phyloP scores from a whole-genome alignment of 2,329 filamentous ascomycete genomes.

The Nemania sp. region DNA sequence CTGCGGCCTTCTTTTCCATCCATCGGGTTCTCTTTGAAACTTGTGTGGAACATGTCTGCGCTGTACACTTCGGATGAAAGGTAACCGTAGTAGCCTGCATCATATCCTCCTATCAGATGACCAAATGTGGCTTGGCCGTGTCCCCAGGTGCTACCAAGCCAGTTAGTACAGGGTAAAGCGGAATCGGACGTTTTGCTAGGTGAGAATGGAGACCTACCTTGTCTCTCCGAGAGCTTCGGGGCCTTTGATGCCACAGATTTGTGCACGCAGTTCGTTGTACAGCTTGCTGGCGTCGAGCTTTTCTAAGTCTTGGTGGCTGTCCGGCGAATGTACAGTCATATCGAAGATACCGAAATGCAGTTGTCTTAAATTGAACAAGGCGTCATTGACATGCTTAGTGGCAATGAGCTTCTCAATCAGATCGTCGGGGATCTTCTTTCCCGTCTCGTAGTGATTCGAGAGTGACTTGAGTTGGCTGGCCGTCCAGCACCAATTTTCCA shows the following conservation, averaged over 20 bases:
- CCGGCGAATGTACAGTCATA: slow-evolving; percentile 76
- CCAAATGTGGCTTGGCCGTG: slow-evolving; percentile 80
- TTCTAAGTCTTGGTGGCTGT: slow-evolving; percentile 69
- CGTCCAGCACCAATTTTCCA: slow-evolving; percentile 78
- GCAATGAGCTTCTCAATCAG: slow-evolving; percentile 73
- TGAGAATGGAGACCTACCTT: slow-evolving; percentile 46
- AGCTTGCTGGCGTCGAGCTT: slow-evolving; percentile 64
- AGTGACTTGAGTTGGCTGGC: slow-evolving; percentile 66
- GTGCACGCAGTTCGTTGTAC: slow-evolving; percentile 72
- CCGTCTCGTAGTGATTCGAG: slow-evolving; percentile 73
- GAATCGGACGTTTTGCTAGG: background rate
- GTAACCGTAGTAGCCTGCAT: slow-evolving; percentile 82
- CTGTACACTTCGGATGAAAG: slow-evolving; percentile 78
- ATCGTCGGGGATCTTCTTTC: slow-evolving; percentile 72
- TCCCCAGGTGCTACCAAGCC: slow-evolving; percentile 62
- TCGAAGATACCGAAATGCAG: slow-evolving; percentile 82
- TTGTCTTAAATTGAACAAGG: slow-evolving; percentile 76
- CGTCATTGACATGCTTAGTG: slow-evolving; percentile 81
- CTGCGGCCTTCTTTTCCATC: slow-evolving; percentile 71
- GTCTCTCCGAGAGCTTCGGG: slow-evolving; percentile 66
- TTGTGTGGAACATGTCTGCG: slow-evolving; percentile 82
- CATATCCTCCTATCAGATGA: slow-evolving; percentile 82
- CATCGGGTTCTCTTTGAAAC: slow-evolving; percentile 80
- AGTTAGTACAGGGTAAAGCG: slow-evolving; percentile 33
- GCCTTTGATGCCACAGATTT: slow-evolving; percentile 75